Base-by-base conservation (phyloP, 345 rosid species). In the Syzygium aromaticum region DNA sequence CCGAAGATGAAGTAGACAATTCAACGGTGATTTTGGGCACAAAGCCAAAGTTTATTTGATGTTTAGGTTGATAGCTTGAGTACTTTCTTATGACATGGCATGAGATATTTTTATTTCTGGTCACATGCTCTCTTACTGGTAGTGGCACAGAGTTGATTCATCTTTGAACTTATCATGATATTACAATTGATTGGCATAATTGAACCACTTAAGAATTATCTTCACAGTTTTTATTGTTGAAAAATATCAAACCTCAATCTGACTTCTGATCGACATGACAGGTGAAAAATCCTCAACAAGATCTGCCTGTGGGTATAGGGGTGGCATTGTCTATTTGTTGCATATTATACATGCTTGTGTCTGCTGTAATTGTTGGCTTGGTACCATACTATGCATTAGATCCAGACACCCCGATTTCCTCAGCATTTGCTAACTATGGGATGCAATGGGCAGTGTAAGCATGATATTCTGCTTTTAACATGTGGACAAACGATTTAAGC, bases 401-500 rank as follows among this genome's bases (percentile, higher is more conserved):
- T 92, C 99, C 99, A 8, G 99, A 95, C 91, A 98, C 99, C 84
- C 99, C 99, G 2, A 98, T 98, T 85, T 98, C 99, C 53, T 93
- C 99, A 64, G 99, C 99, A 87, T 98, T 98, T 90, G 90, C 98
- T 89, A 89, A 90, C 88, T 91, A 94, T 89, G 99, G 95, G 88
- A 96, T 98, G 99, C 96, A 94, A 77, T 98, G 98, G 98, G 98
- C 98, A 16, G 97, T 95, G 99, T 98, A 93, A 94, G 99, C 91
- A 46, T 90, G 78, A 84, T 64, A 85, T 33, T n/a, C 23, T 33
- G 33, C 28, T 51, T 33, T 57, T 52, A 73, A 38, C 3, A 73
- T 33, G 80, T 33, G 49, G 7, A 73, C 6, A 33, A 73, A 73
- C 49, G 1, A 73, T 73, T 19, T 73, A 38, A 33, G 80, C 3